These are phyloP conservation scores for Talaromyces thailandensis DNA, from an alignment of 495 filamentous ascomycete genomes.

Conservation along the genomic window DNA sequence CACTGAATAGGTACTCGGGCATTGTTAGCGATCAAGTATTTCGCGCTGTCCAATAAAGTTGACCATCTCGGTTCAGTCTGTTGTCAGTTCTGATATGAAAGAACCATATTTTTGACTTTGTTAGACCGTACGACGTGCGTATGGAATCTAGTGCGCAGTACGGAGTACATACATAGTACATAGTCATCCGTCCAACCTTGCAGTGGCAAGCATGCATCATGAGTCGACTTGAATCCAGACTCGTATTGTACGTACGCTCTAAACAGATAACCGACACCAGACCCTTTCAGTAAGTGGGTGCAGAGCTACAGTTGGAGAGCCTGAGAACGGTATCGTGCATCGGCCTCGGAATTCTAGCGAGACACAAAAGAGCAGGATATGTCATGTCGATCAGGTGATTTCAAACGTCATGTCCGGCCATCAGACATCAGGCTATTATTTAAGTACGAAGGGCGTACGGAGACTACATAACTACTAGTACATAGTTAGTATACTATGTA, in stretches of 20 bases:
- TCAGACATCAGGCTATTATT: no score
- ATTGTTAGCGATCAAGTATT: not conserved
- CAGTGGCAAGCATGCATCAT: not conserved
- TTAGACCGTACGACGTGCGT: not conserved
- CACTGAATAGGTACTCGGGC: not conserved
- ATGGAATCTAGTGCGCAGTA: not conserved
- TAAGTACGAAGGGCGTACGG: no score
- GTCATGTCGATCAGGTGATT: not conserved
- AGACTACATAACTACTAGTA: not conserved
- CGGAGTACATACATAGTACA: no score
- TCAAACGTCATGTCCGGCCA: not conserved
- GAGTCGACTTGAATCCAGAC: not conserved
- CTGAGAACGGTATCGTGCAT: no score
- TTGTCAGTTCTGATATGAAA: not conserved
- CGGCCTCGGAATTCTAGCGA: no score
- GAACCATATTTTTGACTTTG: not conserved
- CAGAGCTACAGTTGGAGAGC: not conserved
- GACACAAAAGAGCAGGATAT: no score
- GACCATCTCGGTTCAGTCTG: not conserved
- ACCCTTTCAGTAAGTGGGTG: not conserved
- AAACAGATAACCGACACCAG: not conserved
- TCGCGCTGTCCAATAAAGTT: not conserved
- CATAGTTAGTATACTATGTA: no score
- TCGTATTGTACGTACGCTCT: not conserved
- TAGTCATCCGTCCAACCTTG: no score